Evolutionary conservation across 768 basidiomycete species (phyloP).

Genomic region (Rhodotorula babjevae): DNA sequence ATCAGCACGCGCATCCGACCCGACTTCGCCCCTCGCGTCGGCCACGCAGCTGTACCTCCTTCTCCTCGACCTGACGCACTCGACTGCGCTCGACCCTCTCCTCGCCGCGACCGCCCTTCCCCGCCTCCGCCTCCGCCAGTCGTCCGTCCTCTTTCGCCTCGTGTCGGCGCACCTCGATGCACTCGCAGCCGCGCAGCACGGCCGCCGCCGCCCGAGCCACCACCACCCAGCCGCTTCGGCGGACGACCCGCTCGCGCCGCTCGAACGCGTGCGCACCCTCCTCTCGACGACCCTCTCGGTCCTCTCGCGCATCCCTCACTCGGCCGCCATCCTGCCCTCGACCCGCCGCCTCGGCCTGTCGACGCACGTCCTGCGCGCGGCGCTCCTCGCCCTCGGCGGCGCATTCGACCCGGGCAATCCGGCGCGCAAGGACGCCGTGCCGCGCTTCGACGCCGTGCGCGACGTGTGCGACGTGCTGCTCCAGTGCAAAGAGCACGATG

Average conservation of each 20-base stretch:
- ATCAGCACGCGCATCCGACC: too few species aligned
- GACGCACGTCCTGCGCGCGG: neutral
- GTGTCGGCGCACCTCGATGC: neutral
- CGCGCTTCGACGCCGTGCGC: too few species aligned
- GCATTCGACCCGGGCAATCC: neutral
- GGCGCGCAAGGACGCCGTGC: too few species aligned
- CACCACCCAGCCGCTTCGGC: too few species aligned
- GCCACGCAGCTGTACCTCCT: slow-evolving; percentile 23
- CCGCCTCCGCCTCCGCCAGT: slow-evolving; percentile 17
- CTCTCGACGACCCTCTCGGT: slow-evolving; percentile 3
- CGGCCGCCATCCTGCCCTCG: neutral
- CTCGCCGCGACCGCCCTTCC: neutral
- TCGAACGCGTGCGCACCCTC: neutral
- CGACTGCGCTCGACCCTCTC: neutral
- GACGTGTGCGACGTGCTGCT: too few species aligned
- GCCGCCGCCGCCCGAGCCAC: neutral
- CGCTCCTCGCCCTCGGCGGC: neutral
- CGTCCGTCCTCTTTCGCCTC: slow-evolving; percentile 27
- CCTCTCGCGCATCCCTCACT: neutral
- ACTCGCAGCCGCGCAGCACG: neutral
- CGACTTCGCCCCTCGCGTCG: neutral
- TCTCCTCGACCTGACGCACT: slow-evolving; percentile 17
- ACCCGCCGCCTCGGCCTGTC: slow-evolving; percentile 13
- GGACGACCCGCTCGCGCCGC: neutral
- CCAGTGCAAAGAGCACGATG: too few species aligned